phyloP scores from a whole-genome alignment of 2,329 filamentous ascomycete species.

The Apiospora rasikravindrae region DNA sequence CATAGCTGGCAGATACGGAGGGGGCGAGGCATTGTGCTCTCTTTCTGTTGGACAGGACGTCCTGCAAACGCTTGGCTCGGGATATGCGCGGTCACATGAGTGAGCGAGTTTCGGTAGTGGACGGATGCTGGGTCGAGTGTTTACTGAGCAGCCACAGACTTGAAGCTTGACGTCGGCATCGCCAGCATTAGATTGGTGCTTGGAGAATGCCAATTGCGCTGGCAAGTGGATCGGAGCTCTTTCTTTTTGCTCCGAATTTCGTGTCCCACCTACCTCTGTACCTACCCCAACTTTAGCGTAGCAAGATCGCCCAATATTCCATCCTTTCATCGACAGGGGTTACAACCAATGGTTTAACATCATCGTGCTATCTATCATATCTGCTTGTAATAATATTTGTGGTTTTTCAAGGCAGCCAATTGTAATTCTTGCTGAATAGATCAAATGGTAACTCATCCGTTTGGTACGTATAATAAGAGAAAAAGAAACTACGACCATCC shows the following conservation, averaged over 20 bases:
- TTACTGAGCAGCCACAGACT: not conserved
- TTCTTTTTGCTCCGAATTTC: slow-evolving; percentile 10
- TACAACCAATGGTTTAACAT: not conserved
- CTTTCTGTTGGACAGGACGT: not conserved
- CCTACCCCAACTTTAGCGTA: not conserved
- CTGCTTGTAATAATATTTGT: too few relatives aligned
- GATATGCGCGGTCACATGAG: slow-evolving; percentile 18
- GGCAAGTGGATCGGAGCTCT: not conserved
- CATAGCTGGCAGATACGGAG: slow-evolving; percentile 37
- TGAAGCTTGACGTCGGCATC: slow-evolving; percentile 8
- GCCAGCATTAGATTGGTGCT: slow-evolving; percentile 2
- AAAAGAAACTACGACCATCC: too few relatives aligned
- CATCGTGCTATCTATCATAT: not conserved
- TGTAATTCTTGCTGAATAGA: too few relatives aligned
- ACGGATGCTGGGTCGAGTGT: not conserved
- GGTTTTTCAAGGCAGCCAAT: too few relatives aligned
- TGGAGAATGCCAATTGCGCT: not conserved
- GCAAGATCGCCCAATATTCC: not conserved
- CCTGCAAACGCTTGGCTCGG: slow-evolving; percentile 17
- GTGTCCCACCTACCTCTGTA: not conserved
- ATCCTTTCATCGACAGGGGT: not conserved
- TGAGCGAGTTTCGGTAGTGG: not conserved
- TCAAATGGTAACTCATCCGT: too few relatives aligned
- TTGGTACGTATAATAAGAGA: too few relatives aligned
- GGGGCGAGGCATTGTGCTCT: slow-evolving; percentile 32